A percentile compares a stretch with the other conserved stretches of the same genome.
These are phyloP conservation scores for Coniella lustricola DNA, from an alignment of 2,329 filamentous ascomycete species.

Conservation along the genomic window DNA sequence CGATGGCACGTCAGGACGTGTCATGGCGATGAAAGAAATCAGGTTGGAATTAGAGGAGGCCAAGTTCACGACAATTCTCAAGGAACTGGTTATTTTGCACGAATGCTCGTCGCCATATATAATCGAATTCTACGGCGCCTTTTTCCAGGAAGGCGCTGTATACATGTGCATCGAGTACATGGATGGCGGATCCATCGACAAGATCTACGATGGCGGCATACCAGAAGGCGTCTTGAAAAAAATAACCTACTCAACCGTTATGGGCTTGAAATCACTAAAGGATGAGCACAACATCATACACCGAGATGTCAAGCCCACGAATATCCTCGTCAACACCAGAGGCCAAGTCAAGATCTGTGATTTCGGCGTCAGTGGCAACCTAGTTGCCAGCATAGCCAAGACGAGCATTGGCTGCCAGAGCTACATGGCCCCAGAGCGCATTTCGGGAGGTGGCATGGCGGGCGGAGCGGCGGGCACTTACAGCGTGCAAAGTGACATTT, in stretches of 20 bases:
- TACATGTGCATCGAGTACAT: conserved; percentile 99
- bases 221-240: conserved; percentile 84
- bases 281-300: conserved; percentile 99
- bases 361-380: conserved; percentile 92
- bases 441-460: conserved; percentile 76
- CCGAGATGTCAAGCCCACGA: conserved; percentile 97
- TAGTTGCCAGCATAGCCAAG: conserved; percentile 95
- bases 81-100: conserved; percentile 93
- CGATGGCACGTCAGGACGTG: conserved; percentile 56
- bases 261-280: conserved; percentile 87
- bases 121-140: conserved; percentile 97
- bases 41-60: conserved; percentile 90
- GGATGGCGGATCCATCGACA: conserved; percentile 97
- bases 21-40: conserved; percentile 99
- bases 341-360: conserved; percentile 98
- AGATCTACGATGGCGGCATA: conserved; percentile 84
- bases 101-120: conserved; percentile 93
- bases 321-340: conserved; percentile 82
- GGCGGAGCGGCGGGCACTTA: conserved; percentile 76
- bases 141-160: conserved; percentile 97
- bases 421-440: conserved; percentile 97
- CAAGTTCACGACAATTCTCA: conserved; percentile 94
- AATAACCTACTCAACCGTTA: conserved; percentile 81
- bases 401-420: conserved; percentile 99
- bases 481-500: conserved; percentile 96